Evolutionary conservation across 495 filamentous ascomycete species (phyloP).

Genomic region (Usnea hakonensis): DNA sequence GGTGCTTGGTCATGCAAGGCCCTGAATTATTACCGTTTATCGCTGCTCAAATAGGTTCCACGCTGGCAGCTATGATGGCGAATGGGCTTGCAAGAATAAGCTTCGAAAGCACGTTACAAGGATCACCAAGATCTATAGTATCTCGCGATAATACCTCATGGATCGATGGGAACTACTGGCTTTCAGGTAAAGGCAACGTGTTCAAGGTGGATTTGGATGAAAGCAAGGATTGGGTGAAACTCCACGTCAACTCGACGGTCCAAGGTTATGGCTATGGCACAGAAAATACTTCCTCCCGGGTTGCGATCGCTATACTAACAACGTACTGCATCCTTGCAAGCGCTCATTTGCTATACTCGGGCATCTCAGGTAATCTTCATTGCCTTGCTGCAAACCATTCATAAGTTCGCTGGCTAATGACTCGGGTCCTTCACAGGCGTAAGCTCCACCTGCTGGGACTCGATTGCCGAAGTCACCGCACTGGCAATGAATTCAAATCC

Average conservation of each 20-base stretch:
- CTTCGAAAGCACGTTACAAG: conserved; percentile 12
- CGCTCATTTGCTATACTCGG: conserved; percentile 14
- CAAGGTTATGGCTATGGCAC: conserved; percentile 18
- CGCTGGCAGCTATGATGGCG: conserved; percentile 6
- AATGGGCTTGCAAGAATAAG: conserved; percentile 16
- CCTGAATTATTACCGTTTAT: no score
- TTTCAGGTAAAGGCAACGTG: conserved; percentile 14
- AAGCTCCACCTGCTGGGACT: conserved; percentile 21
- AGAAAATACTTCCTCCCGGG: not conserved
- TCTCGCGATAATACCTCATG: not conserved
- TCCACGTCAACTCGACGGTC: conserved; percentile 12
- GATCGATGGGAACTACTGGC: conserved; percentile 18
- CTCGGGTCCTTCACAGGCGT: no score
- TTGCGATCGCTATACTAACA: conserved; percentile 14
- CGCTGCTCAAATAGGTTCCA: no score
- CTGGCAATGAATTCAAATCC: conserved; percentile 19
- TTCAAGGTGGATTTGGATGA: conserved; percentile 12
- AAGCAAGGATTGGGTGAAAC: conserved; percentile 18
- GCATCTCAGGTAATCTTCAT: conserved; percentile 13
- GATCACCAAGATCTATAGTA: conserved; percentile 1
- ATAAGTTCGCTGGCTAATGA: conserved; percentile 1
- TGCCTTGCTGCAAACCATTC: no score
- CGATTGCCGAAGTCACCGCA: conserved; percentile 18
- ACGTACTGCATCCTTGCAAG: conserved; percentile 12
- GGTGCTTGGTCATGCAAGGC: no score